phyloP scores from a whole-genome alignment of 805 yeast genomes.

The Phaffomyces antillensis region DNA sequence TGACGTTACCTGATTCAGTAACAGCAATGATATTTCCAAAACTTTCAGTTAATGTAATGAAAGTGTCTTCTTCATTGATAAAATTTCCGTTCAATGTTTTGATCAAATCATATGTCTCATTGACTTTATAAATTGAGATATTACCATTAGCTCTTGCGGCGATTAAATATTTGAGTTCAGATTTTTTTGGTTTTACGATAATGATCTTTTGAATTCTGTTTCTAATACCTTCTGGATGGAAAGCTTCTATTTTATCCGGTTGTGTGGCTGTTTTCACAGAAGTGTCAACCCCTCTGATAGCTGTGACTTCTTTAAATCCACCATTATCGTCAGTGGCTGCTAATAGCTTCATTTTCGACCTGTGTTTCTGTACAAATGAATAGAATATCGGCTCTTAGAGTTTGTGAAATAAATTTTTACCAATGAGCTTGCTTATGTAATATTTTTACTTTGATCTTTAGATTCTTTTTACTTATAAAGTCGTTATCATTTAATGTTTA shows the following conservation, averaged over 20 bases:
- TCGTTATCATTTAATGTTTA: background rate
- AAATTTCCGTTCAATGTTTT: conserved; percentile 11
- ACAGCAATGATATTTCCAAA: conserved; percentile 25
- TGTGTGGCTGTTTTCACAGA: conserved; percentile 59
- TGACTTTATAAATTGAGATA: conserved; percentile 32
- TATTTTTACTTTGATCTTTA: too few species aligned
- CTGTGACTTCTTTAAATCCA: conserved; percentile 40
- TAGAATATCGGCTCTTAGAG: too few species aligned
- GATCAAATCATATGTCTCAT: conserved; percentile 22
- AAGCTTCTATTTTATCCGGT: conserved; percentile 48
- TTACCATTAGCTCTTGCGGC: conserved; percentile 42
- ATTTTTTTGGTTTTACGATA: conserved; percentile 26
- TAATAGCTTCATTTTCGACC: conserved; percentile 48
- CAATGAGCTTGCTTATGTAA: background rate
- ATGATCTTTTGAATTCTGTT: conserved; percentile 32
- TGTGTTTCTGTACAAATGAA: too few species aligned
- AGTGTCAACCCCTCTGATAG: conserved; percentile 70
- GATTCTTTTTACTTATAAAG: too few species aligned
- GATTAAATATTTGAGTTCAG: conserved; percentile 27
- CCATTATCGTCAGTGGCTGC: conserved; percentile 51
- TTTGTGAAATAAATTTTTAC: too few species aligned
- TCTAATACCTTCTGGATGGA: conserved; percentile 33
- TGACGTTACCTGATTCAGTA: conserved; percentile 30
- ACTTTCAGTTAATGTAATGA: conserved; percentile 29
- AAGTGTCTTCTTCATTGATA: conserved; percentile 26